Conservation (phyloP, 768 basidiomycete genomes). For the Astraeus odoratus region DNA sequence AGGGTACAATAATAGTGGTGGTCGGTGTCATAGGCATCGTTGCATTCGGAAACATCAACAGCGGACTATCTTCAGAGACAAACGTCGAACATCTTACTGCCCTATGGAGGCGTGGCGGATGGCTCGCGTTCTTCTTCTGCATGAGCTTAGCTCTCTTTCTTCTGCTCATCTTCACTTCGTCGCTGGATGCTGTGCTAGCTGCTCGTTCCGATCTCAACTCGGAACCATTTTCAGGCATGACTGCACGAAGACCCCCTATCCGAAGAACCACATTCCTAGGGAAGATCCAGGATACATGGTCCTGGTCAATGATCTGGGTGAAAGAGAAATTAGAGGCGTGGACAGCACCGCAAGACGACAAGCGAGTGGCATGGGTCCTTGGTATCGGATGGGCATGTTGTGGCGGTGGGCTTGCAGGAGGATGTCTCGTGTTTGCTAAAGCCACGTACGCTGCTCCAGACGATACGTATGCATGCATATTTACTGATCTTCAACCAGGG, state of each 20-base stretch:
- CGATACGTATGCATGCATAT: slow-evolving; percentile 1
- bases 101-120: slow-evolving; percentile 81
- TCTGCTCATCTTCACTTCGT: slow-evolving; percentile 60
- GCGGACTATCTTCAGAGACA: slow-evolving; percentile 68
- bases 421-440: slow-evolving; percentile 79
- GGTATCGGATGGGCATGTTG: slow-evolving; percentile 94
- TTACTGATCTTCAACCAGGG: slow-evolving; percentile 35
- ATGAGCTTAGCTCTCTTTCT: slow-evolving; percentile 64
- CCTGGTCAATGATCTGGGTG: slow-evolving; percentile 42
- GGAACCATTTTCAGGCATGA: slow-evolving; percentile 42
- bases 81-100: slow-evolving; percentile 68
- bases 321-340: slow-evolving; percentile 62
- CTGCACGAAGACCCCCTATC: slow-evolving; percentile 17
- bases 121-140: slow-evolving; percentile 86
- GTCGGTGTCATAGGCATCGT: slow-evolving; percentile 85
- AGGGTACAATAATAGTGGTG: slow-evolving; percentile 82
- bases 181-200: slow-evolving; percentile 67
- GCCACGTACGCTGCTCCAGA: slow-evolving; percentile 21
- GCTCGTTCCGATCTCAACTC: slow-evolving; percentile 66
- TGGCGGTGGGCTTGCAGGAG: slow-evolving; percentile 86
- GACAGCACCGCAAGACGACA: slow-evolving; percentile 78
- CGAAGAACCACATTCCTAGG: slow-evolving; percentile 23
- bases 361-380: slow-evolving; percentile 80
- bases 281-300: slow-evolving; percentile 36
- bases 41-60: slow-evolving; percentile 78